Evolutionary conservation across 2,329 filamentous ascomycete genomes (phyloP).

Genomic region (Fusarium chlamydosporum): DNA sequence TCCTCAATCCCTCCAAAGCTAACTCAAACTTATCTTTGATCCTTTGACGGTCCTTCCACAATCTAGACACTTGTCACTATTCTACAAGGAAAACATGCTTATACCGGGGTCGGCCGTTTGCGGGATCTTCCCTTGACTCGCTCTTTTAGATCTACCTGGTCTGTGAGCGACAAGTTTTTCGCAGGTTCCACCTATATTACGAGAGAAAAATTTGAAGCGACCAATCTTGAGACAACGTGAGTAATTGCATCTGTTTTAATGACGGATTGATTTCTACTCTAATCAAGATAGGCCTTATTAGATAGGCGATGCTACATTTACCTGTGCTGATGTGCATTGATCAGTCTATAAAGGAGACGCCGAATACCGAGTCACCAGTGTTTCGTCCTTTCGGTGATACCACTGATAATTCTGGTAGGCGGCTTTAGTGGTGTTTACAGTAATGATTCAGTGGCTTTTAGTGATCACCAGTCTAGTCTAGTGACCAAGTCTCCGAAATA

Average conservation of each 20-base stretch:
- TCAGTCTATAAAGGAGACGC: slow-evolving; percentile 14
- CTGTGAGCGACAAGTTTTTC: slow-evolving; percentile 16
- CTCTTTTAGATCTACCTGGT: slow-evolving; percentile 30
- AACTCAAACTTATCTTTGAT: neutral
- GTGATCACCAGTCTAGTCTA: neutral
- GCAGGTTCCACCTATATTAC: slow-evolving; percentile 32
- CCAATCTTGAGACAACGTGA: slow-evolving; percentile 31
- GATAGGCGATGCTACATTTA: slow-evolving; percentile 31
- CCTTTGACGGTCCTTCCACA: neutral
- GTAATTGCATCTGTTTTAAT: slow-evolving; percentile 42
- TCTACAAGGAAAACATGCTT: neutral
- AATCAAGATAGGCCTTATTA: slow-evolving; percentile 39
- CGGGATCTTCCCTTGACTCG: slow-evolving; percentile 29
- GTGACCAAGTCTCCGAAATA: neutral
- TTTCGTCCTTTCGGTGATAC: too few relatives aligned
- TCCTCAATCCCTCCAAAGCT: neutral
- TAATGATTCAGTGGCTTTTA: neutral
- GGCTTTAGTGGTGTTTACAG: neutral
- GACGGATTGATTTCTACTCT: slow-evolving; percentile 31
- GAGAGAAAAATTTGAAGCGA: slow-evolving; percentile 14
- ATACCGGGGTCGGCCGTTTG: slow-evolving; percentile 29
- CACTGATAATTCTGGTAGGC: too few relatives aligned
- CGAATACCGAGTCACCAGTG: slow-evolving; percentile 26
- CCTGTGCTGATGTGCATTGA: slow-evolving; percentile 18
- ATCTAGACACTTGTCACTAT: slow-evolving; percentile 6